Conservation (phyloP, 768 basidiomycete genomes). For the Xanthoconium purpureum region DNA sequence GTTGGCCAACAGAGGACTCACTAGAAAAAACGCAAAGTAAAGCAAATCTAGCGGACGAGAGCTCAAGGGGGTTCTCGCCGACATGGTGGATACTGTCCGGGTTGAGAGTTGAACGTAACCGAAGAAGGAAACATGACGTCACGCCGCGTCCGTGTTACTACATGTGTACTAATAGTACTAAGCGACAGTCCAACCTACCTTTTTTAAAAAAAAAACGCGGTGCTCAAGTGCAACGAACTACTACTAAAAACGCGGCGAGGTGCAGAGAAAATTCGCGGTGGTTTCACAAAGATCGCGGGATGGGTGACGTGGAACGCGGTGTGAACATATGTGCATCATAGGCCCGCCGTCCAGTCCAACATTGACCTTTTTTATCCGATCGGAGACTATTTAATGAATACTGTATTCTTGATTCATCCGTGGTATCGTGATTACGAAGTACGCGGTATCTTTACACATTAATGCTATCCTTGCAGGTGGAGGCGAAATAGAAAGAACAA, state of each 20-base stretch:
- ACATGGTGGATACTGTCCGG: constrained; percentile 7
- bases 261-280: no score
- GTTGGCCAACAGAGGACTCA: constrained; percentile 27
- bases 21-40: constrained; percentile 71
- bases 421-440: constrained; percentile 18
- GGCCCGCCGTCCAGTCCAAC: no score
- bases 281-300: no score
- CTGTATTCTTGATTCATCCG: constrained; percentile 6
- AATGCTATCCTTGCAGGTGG: constrained; percentile 6
- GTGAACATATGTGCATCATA: no score
- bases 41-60: constrained; percentile 62
- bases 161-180: no score
- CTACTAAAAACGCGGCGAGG: no score
- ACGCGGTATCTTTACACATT: constrained; percentile 20
- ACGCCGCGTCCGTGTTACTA: no score
- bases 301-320: no score
- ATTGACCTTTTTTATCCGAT: no score
- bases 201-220: no score
- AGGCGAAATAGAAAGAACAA: constrained; percentile 4
- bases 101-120: background rate
- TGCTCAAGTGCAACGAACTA: no score
- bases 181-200: no score
- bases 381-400: background rate
- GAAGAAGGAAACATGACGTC: background rate
- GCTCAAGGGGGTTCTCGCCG: constrained; percentile 37